A percentile compares a stretch with the other conserved stretches of the same genome.
Evolutionary conservation across 2,329 filamentous ascomycete genomes (phyloP).

Genomic region (Talaromyces sp.): DNA sequence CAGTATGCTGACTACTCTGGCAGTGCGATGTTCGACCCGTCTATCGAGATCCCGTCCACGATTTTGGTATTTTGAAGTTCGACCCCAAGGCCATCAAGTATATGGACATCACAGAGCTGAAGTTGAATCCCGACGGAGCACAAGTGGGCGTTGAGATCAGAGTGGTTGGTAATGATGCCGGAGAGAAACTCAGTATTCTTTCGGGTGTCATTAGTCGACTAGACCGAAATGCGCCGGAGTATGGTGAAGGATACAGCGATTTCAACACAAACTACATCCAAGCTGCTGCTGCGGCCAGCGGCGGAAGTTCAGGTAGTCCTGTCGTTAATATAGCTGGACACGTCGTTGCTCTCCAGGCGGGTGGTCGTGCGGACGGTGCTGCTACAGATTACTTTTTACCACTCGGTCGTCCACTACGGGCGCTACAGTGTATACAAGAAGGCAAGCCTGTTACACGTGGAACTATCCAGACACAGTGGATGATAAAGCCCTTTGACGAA

Average conservation of each 20-base stretch:
- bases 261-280: conserved; percentile 98
- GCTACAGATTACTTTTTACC: conserved; percentile 98
- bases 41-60: conserved; percentile 96
- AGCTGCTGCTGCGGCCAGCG: conserved; percentile 91
- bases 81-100: conserved; percentile 96
- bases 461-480: conserved; percentile 96
- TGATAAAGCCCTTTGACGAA: conserved; percentile 96
- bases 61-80: conserved; percentile 95
- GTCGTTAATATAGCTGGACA: conserved; percentile 93
- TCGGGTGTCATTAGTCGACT: conserved; percentile 95
- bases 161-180: conserved; percentile 96
- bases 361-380: conserved; percentile 86
- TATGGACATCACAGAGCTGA: conserved; percentile 78
- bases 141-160: conserved; percentile 87
- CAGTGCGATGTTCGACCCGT: conserved; percentile 93
- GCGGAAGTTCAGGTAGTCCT: conserved; percentile 95
- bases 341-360: conserved; percentile 88
- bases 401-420: conserved; percentile 80
- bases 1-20: conserved; percentile 10
- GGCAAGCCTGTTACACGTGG: conserved; percentile 74
- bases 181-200: conserved; percentile 95
- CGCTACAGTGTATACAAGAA: conserved; percentile 76
- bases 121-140: conserved; percentile 78
- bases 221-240: conserved; percentile 94
- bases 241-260: conserved; percentile 95